Evolutionary conservation across 148 eudicot genomes (phyloP).

Genomic region (Silene conica): DNA sequence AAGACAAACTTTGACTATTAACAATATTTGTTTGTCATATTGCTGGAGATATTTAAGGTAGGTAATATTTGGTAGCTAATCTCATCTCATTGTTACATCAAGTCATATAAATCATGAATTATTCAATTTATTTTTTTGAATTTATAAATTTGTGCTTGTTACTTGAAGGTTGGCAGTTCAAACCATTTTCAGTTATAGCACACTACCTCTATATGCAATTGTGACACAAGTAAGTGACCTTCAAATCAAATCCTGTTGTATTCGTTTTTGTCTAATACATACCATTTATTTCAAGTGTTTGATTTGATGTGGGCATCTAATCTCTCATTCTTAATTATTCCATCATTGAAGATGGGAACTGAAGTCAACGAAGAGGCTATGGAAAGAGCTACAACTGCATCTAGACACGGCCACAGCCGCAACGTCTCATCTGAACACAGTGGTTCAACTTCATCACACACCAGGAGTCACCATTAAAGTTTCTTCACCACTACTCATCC

Average conservation of each 20-base stretch:
- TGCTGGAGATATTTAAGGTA: too few species aligned
- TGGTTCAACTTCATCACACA: background rate
- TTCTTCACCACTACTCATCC: too few species aligned
- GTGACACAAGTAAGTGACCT: conserved; percentile 37
- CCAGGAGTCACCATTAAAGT: background rate
- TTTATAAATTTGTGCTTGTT: background rate
- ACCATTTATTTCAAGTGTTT: too few species aligned
- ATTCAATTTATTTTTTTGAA: background rate
- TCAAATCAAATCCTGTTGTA: too few species aligned
- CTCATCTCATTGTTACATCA: too few species aligned
- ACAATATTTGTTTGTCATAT: too few species aligned
- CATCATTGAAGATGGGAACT: conserved; percentile 3
- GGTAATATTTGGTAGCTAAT: too few species aligned
- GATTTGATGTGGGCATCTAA: background rate
- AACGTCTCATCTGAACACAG: background rate
- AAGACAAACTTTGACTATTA: too few species aligned
- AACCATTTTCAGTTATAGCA: conserved; percentile 49
- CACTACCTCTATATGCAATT: conserved; percentile 38
- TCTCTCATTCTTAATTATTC: background rate
- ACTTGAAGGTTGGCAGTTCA: conserved; percentile 36
- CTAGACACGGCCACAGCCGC: background rate
- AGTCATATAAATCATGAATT: too few species aligned
- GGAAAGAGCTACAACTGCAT: background rate
- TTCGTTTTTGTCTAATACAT: too few species aligned
- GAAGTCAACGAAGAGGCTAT: background rate